Evolutionary conservation across 345 rosid species (phyloP), one percentile per base, ranked within the genome.

Genomic region (Bruguiera gymnorhiza): DNA sequence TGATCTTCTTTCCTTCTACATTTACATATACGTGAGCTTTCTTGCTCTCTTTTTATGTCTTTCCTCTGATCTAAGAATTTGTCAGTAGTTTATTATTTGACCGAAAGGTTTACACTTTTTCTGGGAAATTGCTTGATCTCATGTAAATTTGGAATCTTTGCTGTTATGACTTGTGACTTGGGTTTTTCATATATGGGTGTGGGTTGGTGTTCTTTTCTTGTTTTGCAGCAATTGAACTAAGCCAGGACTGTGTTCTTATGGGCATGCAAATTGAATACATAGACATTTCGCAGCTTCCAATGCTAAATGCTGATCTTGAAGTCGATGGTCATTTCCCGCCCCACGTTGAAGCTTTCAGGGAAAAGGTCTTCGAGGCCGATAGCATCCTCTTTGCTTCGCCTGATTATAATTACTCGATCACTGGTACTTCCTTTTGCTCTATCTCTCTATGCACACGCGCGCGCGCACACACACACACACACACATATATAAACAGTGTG

Each of bases 301-400:
- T 73, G 76, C 34, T 67, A 10, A 67, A 73, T 15, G 62, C 72
- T 4, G 72, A 67, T 67, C 68, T 73, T 21, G 76, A 73, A 73
- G 77, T 71, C 55, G 71, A 77, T 60, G 96, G 92, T 23, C 77
- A 76, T 57, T 88, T 69, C 66, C 96, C 94, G 16, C 79, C 85
- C 0, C 83, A 7, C 0, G 89, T 92, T 50, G 91, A 89, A 71
- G 91, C 82, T 78, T 81, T 92, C 76, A 87, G 94, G 16, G 80
- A 68, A 62, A 84, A 86, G 79, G 86, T 92, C 39, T 82, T 77
- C 15, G 68, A 71, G 24, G 90, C 96, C 29, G 97, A 88, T 53
- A 72, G 88, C 79, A 29, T 82, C 21, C 83, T 92, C n/a, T 89
- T 89, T n/a, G 96, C 96, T 65, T 92, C 87, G 0, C 96, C 94